phyloP scores from a whole-genome alignment of 2,329 filamentous ascomycete genomes.

The Xylaria polymorpha region DNA sequence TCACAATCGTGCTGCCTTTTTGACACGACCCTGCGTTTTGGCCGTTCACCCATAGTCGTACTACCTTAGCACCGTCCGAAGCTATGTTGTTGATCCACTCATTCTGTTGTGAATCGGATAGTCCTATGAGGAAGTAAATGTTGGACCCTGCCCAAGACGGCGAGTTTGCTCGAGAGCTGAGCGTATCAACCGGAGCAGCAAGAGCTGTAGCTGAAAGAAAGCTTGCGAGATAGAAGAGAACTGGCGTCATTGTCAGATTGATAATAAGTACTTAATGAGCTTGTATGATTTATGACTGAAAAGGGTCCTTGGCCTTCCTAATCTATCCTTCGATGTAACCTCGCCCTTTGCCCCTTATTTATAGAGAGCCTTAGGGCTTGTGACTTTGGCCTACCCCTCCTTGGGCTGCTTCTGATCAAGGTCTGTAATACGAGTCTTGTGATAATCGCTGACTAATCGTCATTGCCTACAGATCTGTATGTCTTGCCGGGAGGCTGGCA shows the following conservation, averaged over 20 bases:
- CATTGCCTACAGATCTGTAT: too few species aligned
- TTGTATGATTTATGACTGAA: background rate
- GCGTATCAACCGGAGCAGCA: constrained; percentile 1
- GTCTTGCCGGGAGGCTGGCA: too few species aligned
- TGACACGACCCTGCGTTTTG: constrained; percentile 42
- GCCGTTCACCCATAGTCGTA: constrained; percentile 49
- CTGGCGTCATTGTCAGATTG: constrained; percentile 17
- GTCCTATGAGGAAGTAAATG: constrained; percentile 48
- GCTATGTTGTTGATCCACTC: constrained; percentile 46
- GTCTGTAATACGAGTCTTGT: too few species aligned
- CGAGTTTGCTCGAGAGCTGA: constrained; percentile 27
- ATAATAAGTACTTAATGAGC: background rate
- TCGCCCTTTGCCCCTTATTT: too few species aligned
- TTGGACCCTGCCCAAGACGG: constrained; percentile 48
- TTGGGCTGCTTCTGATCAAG: too few species aligned
- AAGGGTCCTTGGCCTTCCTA: too few species aligned
- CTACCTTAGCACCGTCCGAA: constrained; percentile 46
- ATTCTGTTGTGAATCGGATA: constrained; percentile 45
- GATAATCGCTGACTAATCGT: too few species aligned
- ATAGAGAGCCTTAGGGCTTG: too few species aligned
- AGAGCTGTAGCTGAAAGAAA: constrained; percentile 11
- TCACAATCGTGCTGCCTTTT: constrained; percentile 47
- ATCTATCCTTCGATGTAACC: too few species aligned
- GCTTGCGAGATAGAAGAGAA: background rate
- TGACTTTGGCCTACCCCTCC: too few species aligned